Evolutionary conservation across 371 early-diverging fungal species (phyloP).

Genomic region (Choanephora cucurbitarum): DNA sequence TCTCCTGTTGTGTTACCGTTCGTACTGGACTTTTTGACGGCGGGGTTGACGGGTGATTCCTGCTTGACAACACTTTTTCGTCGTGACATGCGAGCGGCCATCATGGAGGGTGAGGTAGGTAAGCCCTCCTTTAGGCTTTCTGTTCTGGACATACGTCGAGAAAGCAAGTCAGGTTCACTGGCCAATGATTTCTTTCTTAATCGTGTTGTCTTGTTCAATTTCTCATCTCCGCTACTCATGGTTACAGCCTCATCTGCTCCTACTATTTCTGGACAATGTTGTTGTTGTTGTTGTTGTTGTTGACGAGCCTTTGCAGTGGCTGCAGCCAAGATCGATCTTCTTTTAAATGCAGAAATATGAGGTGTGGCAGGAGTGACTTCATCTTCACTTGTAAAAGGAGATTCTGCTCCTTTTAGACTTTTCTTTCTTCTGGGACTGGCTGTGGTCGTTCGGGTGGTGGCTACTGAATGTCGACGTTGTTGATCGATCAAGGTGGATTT

Average conservation of each 20-base stretch:
- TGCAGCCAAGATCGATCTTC: slow-evolving; percentile 29
- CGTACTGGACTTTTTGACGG: background rate
- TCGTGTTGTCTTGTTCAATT: slow-evolving; percentile 14
- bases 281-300: slow-evolving; percentile 17
- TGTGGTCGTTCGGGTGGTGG: slow-evolving; percentile 4
- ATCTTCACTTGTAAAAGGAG: slow-evolving; percentile 23
- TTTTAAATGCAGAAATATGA: slow-evolving; percentile 15
- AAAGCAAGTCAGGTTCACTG: slow-evolving; percentile 4
- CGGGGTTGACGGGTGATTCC: slow-evolving; percentile 17
- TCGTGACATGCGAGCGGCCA: slow-evolving; percentile 22
- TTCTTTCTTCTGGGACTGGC: slow-evolving; percentile 21
- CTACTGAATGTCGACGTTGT: slow-evolving; percentile 32
- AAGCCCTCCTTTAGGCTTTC: slow-evolving; percentile 47
- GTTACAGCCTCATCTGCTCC: background rate
- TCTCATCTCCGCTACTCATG: slow-evolving; percentile 21
- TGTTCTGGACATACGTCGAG: slow-evolving; percentile 36
- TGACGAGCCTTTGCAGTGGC: slow-evolving; percentile 28
- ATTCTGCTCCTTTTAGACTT: slow-evolving; percentile 11
- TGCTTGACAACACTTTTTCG: slow-evolving; percentile 29
- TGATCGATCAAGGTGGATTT: slow-evolving; percentile 32
- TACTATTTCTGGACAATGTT: slow-evolving; percentile 13
- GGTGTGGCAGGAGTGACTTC: slow-evolving; percentile 6
- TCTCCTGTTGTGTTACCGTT: slow-evolving; percentile 6
- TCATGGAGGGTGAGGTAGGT: slow-evolving; percentile 35
- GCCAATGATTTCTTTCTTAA: slow-evolving; percentile 19